phyloP scores from a whole-genome alignment of 768 basidiomycete species.

The Lentinula raphanica region DNA sequence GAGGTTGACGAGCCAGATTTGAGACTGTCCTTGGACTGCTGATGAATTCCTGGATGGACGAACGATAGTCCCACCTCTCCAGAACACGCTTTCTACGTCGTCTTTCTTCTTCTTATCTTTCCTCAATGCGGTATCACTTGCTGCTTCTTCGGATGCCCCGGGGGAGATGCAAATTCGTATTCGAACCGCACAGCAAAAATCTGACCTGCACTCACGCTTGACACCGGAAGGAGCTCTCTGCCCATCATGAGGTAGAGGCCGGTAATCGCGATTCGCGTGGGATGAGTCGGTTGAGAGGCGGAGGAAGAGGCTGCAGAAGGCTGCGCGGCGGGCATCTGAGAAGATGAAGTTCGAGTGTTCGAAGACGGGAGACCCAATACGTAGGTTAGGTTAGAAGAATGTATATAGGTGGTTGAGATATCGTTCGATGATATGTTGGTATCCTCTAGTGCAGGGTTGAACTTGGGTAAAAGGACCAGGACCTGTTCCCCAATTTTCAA shows the following conservation, averaged over 20 bases:
- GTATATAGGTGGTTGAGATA: not conserved
- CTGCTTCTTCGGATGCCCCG: not conserved
- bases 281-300: not conserved
- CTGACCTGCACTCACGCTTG: slow-evolving; percentile 84
- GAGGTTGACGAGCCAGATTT: slow-evolving; percentile 68
- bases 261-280: slow-evolving; percentile 58
- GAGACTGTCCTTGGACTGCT: slow-evolving; percentile 61
- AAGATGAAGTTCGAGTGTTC: not conserved
- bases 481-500: slow-evolving; percentile 60
- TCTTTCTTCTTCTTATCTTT: slow-evolving; percentile 44
- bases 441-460: slow-evolving; percentile 49
- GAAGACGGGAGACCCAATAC: not conserved
- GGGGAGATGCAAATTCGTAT: not conserved
- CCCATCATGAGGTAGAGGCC: slow-evolving; percentile 98
- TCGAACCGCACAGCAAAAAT: slow-evolving; percentile 69
- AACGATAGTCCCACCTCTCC: slow-evolving; percentile 78
- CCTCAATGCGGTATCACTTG: not conserved
- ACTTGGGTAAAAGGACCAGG: slow-evolving; percentile 84
- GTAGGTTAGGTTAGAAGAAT: not conserved
- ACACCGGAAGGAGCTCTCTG: slow-evolving; percentile 79
- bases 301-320: not conserved
- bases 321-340: not conserved
- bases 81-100: slow-evolving; percentile 75
- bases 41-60: not conserved
- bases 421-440: slow-evolving; percentile 66